Conservation (phyloP, 441 rosid species). For the Corymbia calophylla region DNA sequence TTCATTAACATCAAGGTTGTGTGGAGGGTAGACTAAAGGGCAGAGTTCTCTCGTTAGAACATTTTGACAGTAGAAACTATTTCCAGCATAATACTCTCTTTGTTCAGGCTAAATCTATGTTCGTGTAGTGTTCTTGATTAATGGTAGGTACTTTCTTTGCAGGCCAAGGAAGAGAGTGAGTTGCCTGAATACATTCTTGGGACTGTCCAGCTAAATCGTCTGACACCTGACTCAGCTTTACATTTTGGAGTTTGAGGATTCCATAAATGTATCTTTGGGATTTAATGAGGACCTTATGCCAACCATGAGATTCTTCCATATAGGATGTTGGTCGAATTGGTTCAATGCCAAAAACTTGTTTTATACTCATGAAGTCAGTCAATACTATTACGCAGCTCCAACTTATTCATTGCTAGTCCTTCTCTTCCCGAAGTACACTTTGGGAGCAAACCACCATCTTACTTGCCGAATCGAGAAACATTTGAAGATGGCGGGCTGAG, state of each 20-base stretch:
- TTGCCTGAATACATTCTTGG: conserved; percentile 96
- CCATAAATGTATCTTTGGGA: background rate
- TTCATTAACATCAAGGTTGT: background rate
- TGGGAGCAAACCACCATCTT: background rate
- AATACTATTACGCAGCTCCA: background rate
- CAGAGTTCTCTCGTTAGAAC: background rate
- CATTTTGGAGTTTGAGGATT: conserved; percentile 45
- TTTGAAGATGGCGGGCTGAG: background rate
- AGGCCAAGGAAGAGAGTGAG: conserved; percentile 81
- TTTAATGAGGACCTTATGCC: background rate
- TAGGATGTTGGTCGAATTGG: background rate
- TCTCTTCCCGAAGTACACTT: background rate
- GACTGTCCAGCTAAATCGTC: conserved; percentile 74
- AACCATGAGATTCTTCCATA: background rate
- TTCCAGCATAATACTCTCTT: background rate
- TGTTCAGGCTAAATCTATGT: background rate
- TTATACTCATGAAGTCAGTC: background rate
- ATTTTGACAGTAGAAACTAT: background rate
- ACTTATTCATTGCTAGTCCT: background rate
- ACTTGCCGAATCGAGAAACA: background rate
- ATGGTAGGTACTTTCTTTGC: conserved; percentile 1
- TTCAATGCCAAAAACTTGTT: background rate
- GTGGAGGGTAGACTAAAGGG: background rate
- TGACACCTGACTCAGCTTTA: conserved; percentile 63
- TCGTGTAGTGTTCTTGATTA: background rate